phyloP scores from a whole-genome alignment of 176 grass and related monocot species.

The Triticum monococcum region DNA sequence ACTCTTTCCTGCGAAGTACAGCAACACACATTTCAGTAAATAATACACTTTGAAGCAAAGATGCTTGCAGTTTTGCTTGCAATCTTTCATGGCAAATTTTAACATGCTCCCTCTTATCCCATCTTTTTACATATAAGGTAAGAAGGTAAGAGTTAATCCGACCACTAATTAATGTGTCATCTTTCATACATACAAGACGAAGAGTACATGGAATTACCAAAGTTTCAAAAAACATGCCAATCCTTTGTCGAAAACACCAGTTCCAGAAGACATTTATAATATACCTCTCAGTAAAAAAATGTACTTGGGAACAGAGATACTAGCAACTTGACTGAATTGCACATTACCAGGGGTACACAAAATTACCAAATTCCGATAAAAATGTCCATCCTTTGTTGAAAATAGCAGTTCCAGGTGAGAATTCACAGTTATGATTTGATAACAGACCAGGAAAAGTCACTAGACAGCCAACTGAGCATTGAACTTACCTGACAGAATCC shows the following conservation, averaged over 20 bases:
- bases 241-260: conserved; percentile 4
- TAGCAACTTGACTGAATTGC: background rate
- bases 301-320: background rate
- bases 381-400: background rate
- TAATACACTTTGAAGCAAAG: background rate
- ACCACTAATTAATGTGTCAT: no score
- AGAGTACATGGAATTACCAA: background rate
- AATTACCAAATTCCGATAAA: background rate
- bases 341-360: background rate
- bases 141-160: no score
- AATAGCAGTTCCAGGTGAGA: background rate
- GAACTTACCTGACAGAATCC: conserved; percentile 8
- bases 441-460: background rate
- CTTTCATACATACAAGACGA: no score
- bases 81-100: background rate
- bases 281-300: background rate
- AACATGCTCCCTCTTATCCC: no score
- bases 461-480: background rate
- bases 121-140: no score
- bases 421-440: background rate
- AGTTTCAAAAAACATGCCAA: background rate
- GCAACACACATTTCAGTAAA: background rate
- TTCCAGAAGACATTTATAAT: background rate
- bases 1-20: background rate
- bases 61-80: background rate